These are phyloP conservation scores for Leersia perrieri DNA, from an alignment of 176 grass and related monocot genomes.

Conservation along the genomic window DNA sequence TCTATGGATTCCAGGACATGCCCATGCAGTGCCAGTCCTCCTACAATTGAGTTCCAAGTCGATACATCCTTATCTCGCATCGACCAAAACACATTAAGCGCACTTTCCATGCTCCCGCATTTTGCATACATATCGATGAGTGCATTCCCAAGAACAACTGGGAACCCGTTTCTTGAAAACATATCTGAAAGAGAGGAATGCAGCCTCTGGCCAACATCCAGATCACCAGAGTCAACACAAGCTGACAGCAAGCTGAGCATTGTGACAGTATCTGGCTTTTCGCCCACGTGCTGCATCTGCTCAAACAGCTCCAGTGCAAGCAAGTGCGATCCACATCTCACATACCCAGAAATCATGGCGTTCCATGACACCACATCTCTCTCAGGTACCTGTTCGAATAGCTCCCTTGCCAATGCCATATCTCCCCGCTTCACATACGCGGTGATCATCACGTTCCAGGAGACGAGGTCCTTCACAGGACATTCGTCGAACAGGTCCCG, in stretches of 20 bases:
- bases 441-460: conserved; percentile 92
- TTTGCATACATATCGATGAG: conserved; percentile 87
- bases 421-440: conserved; percentile 60
- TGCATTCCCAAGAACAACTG: conserved; percentile 56
- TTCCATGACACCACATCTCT: conserved; percentile 82
- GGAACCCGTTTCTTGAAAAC: conserved; percentile 40
- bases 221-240: conserved; percentile 49
- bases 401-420: conserved; percentile 56
- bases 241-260: conserved; percentile 71
- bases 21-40: conserved; percentile 71
- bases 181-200: conserved; percentile 50
- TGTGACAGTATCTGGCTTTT: conserved; percentile 68
- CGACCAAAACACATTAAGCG: conserved; percentile 48
- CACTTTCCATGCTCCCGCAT: conserved; percentile 63
- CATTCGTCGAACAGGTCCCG: conserved; percentile 69
- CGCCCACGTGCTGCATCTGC: conserved; percentile 56
- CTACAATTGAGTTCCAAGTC: conserved; percentile 83
- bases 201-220: conserved; percentile 57
- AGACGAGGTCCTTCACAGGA: conserved; percentile 67
- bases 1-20: conserved; percentile 47
- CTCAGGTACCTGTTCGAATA: conserved; percentile 59
- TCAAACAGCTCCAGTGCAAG: conserved; percentile 61
- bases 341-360: conserved; percentile 78
- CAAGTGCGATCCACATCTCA: conserved; percentile 44
- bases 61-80: conserved; percentile 74